Conservation (phyloP, 768 basidiomycete genomes). For the Clavaria fumosa region DNA sequence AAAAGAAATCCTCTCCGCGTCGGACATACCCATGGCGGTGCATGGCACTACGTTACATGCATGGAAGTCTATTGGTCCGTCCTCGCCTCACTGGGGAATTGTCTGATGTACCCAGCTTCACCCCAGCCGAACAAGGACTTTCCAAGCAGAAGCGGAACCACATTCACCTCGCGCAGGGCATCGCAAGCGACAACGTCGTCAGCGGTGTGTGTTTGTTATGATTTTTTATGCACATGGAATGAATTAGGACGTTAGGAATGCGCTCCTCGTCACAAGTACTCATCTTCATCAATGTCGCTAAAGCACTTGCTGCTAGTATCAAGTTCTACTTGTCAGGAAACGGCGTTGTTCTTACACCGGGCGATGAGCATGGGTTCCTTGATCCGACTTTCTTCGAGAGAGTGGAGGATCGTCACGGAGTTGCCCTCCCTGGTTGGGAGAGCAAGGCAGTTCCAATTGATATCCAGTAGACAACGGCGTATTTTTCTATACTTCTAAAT, state of each 20-base stretch:
- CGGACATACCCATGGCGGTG: constrained; percentile 66
- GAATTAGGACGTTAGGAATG: no score
- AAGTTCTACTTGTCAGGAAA: constrained; percentile 71
- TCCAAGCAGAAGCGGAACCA: constrained; percentile 83
- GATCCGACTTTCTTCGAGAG: constrained; percentile 47
- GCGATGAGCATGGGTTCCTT: constrained; percentile 49
- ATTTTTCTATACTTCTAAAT: no score
- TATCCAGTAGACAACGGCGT: no score
- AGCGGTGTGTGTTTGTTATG: constrained; percentile 46
- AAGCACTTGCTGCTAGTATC: constrained; percentile 52
- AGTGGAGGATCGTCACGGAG: constrained; percentile 39
- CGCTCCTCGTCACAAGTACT: constrained; percentile 62
- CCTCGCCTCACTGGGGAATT: background rate
- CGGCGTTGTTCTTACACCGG: constrained; percentile 78
- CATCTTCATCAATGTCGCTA: constrained; percentile 66
- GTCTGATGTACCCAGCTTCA: background rate
- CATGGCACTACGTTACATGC: constrained; percentile 62
- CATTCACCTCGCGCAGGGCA: constrained; percentile 80
- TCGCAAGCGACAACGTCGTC: constrained; percentile 46
- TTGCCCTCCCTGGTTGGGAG: constrained; percentile 22
- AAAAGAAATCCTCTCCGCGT: constrained; percentile 34
- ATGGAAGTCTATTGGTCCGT: constrained; percentile 58
- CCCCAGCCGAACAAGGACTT: constrained; percentile 40
- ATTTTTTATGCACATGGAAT: no score
- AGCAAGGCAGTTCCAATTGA: constrained; percentile 9